Evolutionary conservation across 2,329 filamentous ascomycete genomes (phyloP).

Genomic region (Aspergillus flavus): DNA sequence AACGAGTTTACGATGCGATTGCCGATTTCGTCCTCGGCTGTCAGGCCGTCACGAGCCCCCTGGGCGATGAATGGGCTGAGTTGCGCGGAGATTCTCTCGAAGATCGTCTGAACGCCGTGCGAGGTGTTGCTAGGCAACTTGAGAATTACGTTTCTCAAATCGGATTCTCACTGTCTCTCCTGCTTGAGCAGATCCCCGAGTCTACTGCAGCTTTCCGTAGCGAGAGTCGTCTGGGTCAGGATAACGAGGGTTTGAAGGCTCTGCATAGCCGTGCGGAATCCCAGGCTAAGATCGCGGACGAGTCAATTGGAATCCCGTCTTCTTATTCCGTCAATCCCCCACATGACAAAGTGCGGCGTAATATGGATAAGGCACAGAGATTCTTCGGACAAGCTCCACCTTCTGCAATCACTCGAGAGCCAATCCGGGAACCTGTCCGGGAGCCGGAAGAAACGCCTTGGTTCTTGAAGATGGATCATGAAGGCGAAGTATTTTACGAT

Average conservation of each 20-base stretch:
- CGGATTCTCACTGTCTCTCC: slow-evolving; percentile 80
- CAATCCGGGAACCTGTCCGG: slow-evolving; percentile 45
- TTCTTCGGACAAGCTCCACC: slow-evolving; percentile 52
- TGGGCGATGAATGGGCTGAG: slow-evolving; percentile 95
- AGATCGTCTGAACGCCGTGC: slow-evolving; percentile 78
- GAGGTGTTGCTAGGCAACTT: slow-evolving; percentile 74
- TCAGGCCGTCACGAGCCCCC: slow-evolving; percentile 85
- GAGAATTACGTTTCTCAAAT: slow-evolving; percentile 87
- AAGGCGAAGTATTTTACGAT: slow-evolving; percentile 88
- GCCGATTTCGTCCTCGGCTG: slow-evolving; percentile 86
- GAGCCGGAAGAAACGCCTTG: slow-evolving; percentile 77
- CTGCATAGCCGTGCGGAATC: slow-evolving; percentile 36
- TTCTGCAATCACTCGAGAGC: slow-evolving; percentile 40
- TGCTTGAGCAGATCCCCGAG: slow-evolving; percentile 76
- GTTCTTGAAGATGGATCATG: slow-evolving; percentile 83
- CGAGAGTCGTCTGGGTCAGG: slow-evolving; percentile 35
- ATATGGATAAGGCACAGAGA: slow-evolving; percentile 50
- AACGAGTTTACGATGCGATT: slow-evolving; percentile 89
- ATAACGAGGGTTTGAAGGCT: slow-evolving; percentile 27
- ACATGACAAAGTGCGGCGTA: slow-evolving; percentile 44
- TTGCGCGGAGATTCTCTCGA: slow-evolving; percentile 88
- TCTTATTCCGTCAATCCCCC: slow-evolving; percentile 43
- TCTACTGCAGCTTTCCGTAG: slow-evolving; percentile 53
- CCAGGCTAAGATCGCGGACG: slow-evolving; percentile 38
- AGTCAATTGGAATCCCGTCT: slow-evolving; percentile 49